Base-by-base conservation (phyloP, 1,284 basidiomycete genomes). In the Moesziomyces globuligerus region DNA sequence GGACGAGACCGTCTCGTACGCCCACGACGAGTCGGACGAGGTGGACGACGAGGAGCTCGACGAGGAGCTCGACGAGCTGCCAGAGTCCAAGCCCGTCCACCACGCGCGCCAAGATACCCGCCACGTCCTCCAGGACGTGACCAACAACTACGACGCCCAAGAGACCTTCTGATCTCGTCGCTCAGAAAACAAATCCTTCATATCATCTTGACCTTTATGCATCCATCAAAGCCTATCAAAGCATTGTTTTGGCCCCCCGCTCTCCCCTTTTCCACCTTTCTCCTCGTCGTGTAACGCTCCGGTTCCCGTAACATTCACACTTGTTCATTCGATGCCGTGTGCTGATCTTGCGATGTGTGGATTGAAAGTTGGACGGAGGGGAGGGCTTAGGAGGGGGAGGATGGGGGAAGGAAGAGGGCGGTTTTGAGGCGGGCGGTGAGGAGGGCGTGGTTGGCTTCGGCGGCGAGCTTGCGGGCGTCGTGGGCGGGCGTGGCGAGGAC, bases 381-480 rank as follows among this genome's bases (percentile, higher is more conserved):
- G n/a, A n/a, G 10, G 32, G 32, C 15, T 15, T 15, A 34, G 32
- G 11, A 0, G 29, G 29, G 29, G 2, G 11, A 2, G 11, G 11
- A 34, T 34, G 10, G 32, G 13, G 32, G 32, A 17, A 34, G 75
- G 60, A 83, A 83, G 4, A 83, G 56, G 7, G 71, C 37, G 70
- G 94, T 90, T 82, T 97, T 96, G 77, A 96, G 86, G 4, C 93
- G 88, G 82, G 94, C 93, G 0, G 92, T 86, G 59, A 94, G 91
- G 55, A 96, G 87, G 1, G 92, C 94, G 75, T 96, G 93, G 75
- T 94, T 91, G 0, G 91, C 91, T 80, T 97, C 93, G 9, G 89
- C 86, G 0, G 92, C 89, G 51, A 96, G 90, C 76, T 91, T 92
- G 29, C 87, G 88, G 75, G 93, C 94, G 75, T 48, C 51, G 43